These are phyloP conservation scores for Eutreptiella sp. DNA, from an alignment of 208 protist genomes.

Conservation along the genomic window DNA sequence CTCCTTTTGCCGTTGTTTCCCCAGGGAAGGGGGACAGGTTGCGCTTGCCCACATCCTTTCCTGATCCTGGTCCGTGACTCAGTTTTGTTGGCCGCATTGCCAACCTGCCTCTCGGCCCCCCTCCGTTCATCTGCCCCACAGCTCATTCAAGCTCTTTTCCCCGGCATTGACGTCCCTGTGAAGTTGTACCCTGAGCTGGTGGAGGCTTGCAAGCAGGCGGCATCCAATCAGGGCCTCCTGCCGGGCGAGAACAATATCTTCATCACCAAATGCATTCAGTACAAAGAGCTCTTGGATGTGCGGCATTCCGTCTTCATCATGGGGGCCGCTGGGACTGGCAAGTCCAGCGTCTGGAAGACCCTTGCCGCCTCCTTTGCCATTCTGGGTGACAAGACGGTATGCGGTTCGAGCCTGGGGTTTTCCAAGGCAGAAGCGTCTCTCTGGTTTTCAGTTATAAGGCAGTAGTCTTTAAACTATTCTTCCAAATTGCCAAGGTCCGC, in stretches of 20 bases:
- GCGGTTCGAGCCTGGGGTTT: no score
- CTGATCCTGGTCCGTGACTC: no score
- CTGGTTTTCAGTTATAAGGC: no score
- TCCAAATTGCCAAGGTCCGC: no score
- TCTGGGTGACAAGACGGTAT: slow-evolving; percentile 38
- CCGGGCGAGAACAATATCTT: slow-evolving; percentile 64
- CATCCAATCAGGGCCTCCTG: slow-evolving; percentile 37
- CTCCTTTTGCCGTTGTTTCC: no score
- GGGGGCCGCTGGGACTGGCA: slow-evolving; percentile 62
- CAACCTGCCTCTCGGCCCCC: no score
- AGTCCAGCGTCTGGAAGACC: slow-evolving; percentile 60
- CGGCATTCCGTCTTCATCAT: slow-evolving; percentile 79
- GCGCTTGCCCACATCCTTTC: no score
- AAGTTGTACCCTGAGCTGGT: slow-evolving; percentile 45
- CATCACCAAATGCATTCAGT: slow-evolving; percentile 66
- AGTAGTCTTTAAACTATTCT: no score
- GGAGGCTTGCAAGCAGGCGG: slow-evolving; percentile 33
- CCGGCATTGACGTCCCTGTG: slow-evolving; percentile 41
- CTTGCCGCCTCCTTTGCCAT: slow-evolving; percentile 45
- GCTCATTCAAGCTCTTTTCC: slow-evolving; percentile 73
- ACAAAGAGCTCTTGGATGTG: slow-evolving; percentile 69
- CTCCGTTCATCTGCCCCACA: no score
- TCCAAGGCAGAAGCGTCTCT: no score
- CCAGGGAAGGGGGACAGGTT: no score
- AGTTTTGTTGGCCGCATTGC: no score